phyloP scores from a whole-genome alignment of 2,329 filamentous ascomycete species.

The Hirsutella minnesotensis region DNA sequence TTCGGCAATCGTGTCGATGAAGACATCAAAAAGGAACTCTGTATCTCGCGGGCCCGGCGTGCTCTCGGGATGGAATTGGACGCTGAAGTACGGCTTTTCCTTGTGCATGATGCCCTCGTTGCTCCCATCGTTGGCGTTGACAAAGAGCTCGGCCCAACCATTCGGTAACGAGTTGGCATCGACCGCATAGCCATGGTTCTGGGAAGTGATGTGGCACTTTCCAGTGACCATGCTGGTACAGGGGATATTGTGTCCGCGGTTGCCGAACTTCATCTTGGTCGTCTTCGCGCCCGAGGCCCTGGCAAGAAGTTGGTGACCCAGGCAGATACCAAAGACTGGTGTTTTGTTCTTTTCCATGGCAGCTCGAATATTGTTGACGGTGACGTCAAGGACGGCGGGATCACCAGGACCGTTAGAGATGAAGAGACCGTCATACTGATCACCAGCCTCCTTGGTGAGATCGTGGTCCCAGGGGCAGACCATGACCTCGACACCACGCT shows the following conservation, averaged over 20 bases:
- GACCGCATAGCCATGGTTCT: slow-evolving; percentile 95
- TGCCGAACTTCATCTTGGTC: slow-evolving; percentile 97
- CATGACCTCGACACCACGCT: slow-evolving; percentile 82
- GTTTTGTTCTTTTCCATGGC: slow-evolving; percentile 69
- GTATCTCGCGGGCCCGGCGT: slow-evolving; percentile 91
- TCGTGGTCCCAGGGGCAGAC: slow-evolving; percentile 96
- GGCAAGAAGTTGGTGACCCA: slow-evolving; percentile 88
- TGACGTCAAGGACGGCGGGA: slow-evolving; percentile 70
- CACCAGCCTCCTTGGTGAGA: slow-evolving; percentile 62
- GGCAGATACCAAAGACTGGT: slow-evolving; percentile 90
- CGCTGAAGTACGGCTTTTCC: slow-evolving; percentile 85
- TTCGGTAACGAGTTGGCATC: slow-evolving; percentile 63
- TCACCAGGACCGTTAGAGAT: slow-evolving; percentile 97
- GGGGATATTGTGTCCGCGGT: slow-evolving; percentile 96
- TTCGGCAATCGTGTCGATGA: slow-evolving; percentile 72
- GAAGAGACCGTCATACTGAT: slow-evolving; percentile 92
- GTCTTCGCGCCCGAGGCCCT: slow-evolving; percentile 78
- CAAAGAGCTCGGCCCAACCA: slow-evolving; percentile 88
- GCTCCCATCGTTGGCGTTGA: slow-evolving; percentile 95
- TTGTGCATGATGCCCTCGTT: slow-evolving; percentile 94
- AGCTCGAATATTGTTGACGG: slow-evolving; percentile 66
- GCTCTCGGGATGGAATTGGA: slow-evolving; percentile 98
- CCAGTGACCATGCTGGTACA: slow-evolving; percentile 93
- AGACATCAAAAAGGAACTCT: slow-evolving; percentile 94
- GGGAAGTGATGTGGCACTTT: slow-evolving; percentile 96